These are phyloP conservation scores for Macrophomina phaseolina DNA, from an alignment of 2,329 filamentous ascomycete genomes.

Conservation along the genomic window DNA sequence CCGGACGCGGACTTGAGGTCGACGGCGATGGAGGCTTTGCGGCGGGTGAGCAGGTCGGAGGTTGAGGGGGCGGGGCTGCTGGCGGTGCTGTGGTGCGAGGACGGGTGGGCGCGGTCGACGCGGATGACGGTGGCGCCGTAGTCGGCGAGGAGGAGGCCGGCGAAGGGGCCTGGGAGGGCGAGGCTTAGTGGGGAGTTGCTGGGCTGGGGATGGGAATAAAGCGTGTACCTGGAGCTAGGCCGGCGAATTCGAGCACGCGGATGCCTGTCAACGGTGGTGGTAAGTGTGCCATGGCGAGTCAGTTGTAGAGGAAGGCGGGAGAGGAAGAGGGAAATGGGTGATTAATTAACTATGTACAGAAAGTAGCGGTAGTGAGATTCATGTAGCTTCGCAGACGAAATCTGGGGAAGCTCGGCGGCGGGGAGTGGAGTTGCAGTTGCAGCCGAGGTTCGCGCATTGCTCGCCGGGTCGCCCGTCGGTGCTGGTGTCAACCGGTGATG, in stretches of 20 bases:
- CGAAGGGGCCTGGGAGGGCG: conserved; percentile 73
- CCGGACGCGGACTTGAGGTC: conserved; percentile 75
- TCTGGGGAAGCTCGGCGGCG: conserved; percentile 20
- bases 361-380: background rate
- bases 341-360: background rate
- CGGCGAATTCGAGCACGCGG: conserved; percentile 70
- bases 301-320: background rate
- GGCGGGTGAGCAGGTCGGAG: conserved; percentile 76
- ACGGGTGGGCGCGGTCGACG: conserved; percentile 68
- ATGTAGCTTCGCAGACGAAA: background rate
- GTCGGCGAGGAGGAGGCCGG: conserved; percentile 82
- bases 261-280: conserved; percentile 62
- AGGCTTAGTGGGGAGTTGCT: conserved; percentile 1
- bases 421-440: conserved; percentile 8
- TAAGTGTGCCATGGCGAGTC: conserved; percentile 22
- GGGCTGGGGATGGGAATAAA: background rate
- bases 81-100: conserved; percentile 41
- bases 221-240: conserved; percentile 61
- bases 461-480: background rate
- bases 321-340: background rate
- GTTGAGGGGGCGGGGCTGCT: conserved; percentile 55
- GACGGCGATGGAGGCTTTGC: conserved; percentile 79
- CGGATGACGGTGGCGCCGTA: conserved; percentile 87
- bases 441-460: conserved; percentile 19
- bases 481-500: no score